These are phyloP conservation scores for Leucosporidium yakuticum DNA, from an alignment of 768 basidiomycete genomes.

Conservation along the genomic window DNA sequence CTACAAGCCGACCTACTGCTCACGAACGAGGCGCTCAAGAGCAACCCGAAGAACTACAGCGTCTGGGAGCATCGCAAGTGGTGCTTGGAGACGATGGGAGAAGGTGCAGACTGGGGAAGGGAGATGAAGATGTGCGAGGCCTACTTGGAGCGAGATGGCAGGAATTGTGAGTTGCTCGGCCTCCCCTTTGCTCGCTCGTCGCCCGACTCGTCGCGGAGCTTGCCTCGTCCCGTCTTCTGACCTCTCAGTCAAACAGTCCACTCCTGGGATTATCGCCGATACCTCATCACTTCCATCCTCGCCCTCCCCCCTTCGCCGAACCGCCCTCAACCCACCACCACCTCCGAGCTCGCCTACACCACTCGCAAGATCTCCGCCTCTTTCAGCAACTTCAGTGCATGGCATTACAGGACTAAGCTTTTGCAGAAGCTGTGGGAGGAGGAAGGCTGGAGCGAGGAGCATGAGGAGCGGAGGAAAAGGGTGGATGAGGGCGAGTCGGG, in stretches of 20 bases:
- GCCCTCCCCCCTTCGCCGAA: conserved; percentile 40
- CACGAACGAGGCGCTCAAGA: conserved; percentile 72
- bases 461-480: conserved; percentile 50
- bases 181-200: neutral
- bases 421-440: conserved; percentile 60
- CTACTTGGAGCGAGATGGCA: conserved; percentile 81
- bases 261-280: conserved; percentile 90
- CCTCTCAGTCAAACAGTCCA: conserved; percentile 76
- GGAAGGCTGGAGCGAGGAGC: conserved; percentile 46
- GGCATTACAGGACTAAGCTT: conserved; percentile 89
- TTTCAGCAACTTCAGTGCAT: conserved; percentile 97
- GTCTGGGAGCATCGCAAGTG: conserved; percentile 97
- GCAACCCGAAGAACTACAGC: conserved; percentile 93
- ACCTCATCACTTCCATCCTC: conserved; percentile 65
- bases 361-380: conserved; percentile 83
- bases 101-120: conserved; percentile 63
- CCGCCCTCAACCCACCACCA: conserved; percentile 47
- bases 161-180: conserved; percentile 67
- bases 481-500: conserved; percentile 61
- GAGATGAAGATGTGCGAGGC: conserved; percentile 85
- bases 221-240: neutral
- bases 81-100: conserved; percentile 83
- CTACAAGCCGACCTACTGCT: conserved; percentile 69
- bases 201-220: too few relatives aligned
- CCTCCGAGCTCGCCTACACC: conserved; percentile 78